A percentile compares a stretch with the other conserved stretches of the same genome.
These are phyloP conservation scores for Heritiera littoralis DNA, from an alignment of 345 rosid genomes.

Conservation along the genomic window DNA sequence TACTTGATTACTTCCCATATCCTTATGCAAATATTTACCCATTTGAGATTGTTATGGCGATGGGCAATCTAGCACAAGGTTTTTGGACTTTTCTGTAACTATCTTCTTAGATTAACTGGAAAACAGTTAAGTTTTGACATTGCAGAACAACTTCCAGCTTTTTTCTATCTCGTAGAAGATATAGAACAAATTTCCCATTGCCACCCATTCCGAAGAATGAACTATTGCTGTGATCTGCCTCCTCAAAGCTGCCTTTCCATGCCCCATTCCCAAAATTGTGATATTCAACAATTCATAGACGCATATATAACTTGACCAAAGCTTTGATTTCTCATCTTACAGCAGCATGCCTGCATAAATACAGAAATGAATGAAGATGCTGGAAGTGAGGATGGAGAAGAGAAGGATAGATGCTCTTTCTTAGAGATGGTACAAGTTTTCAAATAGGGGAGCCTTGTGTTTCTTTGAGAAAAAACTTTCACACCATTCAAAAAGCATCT, in stretches of 20 bases:
- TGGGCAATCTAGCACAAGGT: not conserved
- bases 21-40: not conserved
- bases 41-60: not conserved
- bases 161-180: not conserved
- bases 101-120: not conserved
- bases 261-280: not conserved
- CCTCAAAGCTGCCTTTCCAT: not conserved
- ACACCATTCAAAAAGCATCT: slow-evolving; percentile 1
- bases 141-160: slow-evolving; percentile 28
- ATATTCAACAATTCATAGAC: not conserved
- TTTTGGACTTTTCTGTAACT: not conserved
- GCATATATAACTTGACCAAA: not conserved
- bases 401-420: not conserved
- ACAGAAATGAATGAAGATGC: not conserved
- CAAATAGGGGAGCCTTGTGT: not conserved
- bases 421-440: not conserved
- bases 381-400: not conserved
- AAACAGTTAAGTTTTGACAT: not conserved
- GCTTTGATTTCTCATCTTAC: not conserved
- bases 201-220: slow-evolving; percentile 11
- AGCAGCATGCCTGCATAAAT: not conserved
- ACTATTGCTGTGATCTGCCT: not conserved
- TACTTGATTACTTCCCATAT: not conserved
- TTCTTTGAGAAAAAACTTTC: not conserved
- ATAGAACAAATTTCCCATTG: not conserved